Percentiles rank a stretch among this genome's conserved stretches.
Conservation (phyloP, 1,284 basidiomycete species). For the Cutaneotrichosporon daszewskae region DNA sequence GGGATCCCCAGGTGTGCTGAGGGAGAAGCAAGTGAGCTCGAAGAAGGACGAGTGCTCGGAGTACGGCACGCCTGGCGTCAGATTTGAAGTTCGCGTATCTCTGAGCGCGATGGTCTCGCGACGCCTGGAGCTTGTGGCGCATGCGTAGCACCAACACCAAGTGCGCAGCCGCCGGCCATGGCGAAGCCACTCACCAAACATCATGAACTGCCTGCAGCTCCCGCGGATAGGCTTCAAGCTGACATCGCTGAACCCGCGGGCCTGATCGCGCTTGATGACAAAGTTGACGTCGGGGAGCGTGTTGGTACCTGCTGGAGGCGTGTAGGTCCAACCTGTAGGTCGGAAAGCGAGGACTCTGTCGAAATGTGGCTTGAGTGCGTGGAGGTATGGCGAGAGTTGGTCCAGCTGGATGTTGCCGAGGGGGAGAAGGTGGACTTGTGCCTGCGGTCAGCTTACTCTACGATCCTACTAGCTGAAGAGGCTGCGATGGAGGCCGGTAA, state of each 20-base stretch:
- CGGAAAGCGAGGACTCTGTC: conserved; percentile 73
- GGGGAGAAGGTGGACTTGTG: conserved; percentile 80
- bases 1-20: conserved; percentile 68
- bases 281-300: conserved; percentile 58
- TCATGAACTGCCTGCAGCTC: conserved; percentile 61
- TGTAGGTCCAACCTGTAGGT: conserved; percentile 91
- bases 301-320: conserved; percentile 63
- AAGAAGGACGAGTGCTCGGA: conserved; percentile 94
- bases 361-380: conserved; percentile 67
- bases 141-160: too few relatives aligned
- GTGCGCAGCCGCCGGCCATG: too few relatives aligned
- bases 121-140: too few relatives aligned
- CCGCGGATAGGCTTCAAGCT: conserved; percentile 67
- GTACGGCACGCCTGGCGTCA: conserved; percentile 67
- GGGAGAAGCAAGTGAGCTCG: conserved; percentile 87
- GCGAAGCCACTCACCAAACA: conserved; percentile 64
- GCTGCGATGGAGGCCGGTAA: too few relatives aligned
- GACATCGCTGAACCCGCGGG: conserved; percentile 60
- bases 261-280: conserved; percentile 63
- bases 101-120: too few relatives aligned
- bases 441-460: conserved; percentile 42
- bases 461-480: too few relatives aligned
- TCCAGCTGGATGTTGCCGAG: conserved; percentile 73
- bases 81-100: too few relatives aligned
- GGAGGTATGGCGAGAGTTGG: conserved; percentile 69